Percentiles rank a stretch among this genome's conserved stretches.
phyloP scores from a whole-genome alignment of 2,329 filamentous ascomycete genomes.

The Coniosporium tulheliwenetii region DNA sequence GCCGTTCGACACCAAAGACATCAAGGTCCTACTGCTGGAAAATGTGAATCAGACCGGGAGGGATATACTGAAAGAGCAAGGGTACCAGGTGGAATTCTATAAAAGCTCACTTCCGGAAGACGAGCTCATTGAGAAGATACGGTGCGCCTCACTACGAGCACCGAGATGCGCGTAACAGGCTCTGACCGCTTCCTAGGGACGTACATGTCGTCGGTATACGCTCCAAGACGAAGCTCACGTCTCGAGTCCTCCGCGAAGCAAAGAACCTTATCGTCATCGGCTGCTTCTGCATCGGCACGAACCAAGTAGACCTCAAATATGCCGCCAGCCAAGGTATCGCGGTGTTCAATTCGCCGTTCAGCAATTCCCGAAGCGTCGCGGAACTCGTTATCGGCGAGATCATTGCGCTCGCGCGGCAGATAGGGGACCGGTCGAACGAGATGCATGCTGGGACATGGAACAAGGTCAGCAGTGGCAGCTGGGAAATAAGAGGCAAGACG shows the following conservation, averaged over 20 bases:
- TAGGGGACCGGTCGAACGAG: slow-evolving; percentile 85
- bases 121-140: slow-evolving; percentile 91
- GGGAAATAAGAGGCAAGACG: slow-evolving; percentile 97
- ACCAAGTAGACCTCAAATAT: slow-evolving; percentile 77
- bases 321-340: slow-evolving; percentile 77
- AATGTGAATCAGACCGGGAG: slow-evolving; percentile 88
- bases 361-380: slow-evolving; percentile 91
- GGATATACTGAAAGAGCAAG: slow-evolving; percentile 68
- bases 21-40: slow-evolving; percentile 90
- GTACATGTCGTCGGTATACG: slow-evolving; percentile 96
- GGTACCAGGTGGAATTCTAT: slow-evolving; percentile 86
- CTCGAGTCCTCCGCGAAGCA: slow-evolving; percentile 70
- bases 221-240: slow-evolving; percentile 90
- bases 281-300: slow-evolving; percentile 98
- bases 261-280: slow-evolving; percentile 92
- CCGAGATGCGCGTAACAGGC: not conserved
- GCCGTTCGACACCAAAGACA: slow-evolving; percentile 88
- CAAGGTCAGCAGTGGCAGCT: slow-evolving; percentile 91
- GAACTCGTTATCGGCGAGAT: slow-evolving; percentile 93
- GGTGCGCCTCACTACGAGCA: slow-evolving; percentile 28
- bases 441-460: slow-evolving; percentile 95
- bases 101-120: slow-evolving; percentile 86
- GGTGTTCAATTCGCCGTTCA: slow-evolving; percentile 98
- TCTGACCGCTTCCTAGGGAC: slow-evolving; percentile 39
- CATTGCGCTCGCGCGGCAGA: slow-evolving; percentile 77